Evolutionary conservation across 495 filamentous ascomycete species (phyloP).

Genomic region (Hapsidospora chrysogenum): DNA sequence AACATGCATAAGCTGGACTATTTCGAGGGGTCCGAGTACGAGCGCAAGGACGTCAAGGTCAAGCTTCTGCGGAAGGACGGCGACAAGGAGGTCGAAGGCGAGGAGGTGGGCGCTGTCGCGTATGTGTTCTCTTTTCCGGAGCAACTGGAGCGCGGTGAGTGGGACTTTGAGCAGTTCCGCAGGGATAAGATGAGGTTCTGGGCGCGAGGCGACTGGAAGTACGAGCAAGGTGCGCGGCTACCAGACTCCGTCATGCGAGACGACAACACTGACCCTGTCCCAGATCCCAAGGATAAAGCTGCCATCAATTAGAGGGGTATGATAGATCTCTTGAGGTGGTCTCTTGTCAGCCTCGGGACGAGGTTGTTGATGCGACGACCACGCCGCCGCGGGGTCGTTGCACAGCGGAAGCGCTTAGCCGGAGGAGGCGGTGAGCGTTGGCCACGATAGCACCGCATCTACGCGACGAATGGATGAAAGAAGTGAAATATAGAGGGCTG

Average conservation of each 20-base stretch:
- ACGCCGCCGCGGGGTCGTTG: neutral
- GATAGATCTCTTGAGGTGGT: too few relatives aligned
- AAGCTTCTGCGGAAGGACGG: conserved; percentile 25
- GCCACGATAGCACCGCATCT: neutral
- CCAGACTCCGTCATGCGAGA: neutral
- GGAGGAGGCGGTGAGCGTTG: neutral
- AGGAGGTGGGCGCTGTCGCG: conserved; percentile 49
- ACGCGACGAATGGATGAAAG: neutral
- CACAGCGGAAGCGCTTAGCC: conserved; percentile 13
- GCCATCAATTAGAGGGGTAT: too few relatives aligned
- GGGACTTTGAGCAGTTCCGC: conserved; percentile 67
- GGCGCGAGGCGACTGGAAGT: conserved; percentile 20
- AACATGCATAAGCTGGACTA: conserved; percentile 62
- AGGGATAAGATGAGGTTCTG: conserved; percentile 44
- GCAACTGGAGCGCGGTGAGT: conserved; percentile 51
- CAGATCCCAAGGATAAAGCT: neutral
- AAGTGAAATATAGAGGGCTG: too few relatives aligned
- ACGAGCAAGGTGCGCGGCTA: neutral
- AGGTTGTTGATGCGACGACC: too few relatives aligned
- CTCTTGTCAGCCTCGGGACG: too few relatives aligned
- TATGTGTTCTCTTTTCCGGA: conserved; percentile 50
- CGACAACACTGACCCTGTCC: neutral
- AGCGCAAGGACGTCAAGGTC: conserved; percentile 41
- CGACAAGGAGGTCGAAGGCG: conserved; percentile 26
- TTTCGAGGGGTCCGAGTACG: conserved; percentile 72